Percentiles rank a stretch among this genome's conserved stretches.
These are phyloP conservation scores for Pleurotus pulmonarius DNA, from an alignment of 768 basidiomycete genomes.

Conservation along the genomic window DNA sequence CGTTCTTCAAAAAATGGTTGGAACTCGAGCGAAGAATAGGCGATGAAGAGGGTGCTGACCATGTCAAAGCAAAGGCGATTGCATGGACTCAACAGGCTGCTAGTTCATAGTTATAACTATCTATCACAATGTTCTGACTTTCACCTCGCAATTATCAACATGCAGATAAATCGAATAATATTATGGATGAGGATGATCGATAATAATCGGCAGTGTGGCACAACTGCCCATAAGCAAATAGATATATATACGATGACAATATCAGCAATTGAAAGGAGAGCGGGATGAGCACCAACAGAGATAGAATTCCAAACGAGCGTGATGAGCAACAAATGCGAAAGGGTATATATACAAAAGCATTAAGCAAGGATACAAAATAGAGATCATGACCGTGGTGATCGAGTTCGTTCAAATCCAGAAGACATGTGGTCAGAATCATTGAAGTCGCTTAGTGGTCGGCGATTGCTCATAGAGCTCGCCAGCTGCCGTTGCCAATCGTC, in stretches of 20 bases:
- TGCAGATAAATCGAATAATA: constrained; percentile 12
- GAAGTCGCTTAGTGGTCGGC: constrained; percentile 69
- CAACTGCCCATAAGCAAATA: constrained; percentile 23
- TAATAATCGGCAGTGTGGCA: constrained; percentile 21
- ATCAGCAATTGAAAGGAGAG: constrained; percentile 24
- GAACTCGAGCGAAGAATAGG: constrained; percentile 83
- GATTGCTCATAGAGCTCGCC: constrained; percentile 72
- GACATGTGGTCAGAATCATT: constrained; percentile 49
- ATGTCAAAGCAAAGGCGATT: constrained; percentile 84
- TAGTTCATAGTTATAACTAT: constrained; percentile 31
- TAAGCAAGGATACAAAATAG: constrained; percentile 27
- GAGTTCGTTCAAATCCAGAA: constrained; percentile 46
- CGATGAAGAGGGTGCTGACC: constrained; percentile 75
- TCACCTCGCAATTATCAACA: constrained; percentile 20
- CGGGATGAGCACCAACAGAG: constrained; percentile 27
- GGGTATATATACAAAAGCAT: constrained; percentile 50
- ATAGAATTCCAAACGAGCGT: constrained; percentile 56
- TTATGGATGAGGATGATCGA: constrained; percentile 13
- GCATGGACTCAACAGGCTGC: constrained; percentile 80
- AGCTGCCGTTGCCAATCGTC: constrained; percentile 87
- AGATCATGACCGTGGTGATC: constrained; percentile 49
- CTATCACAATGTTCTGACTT: constrained; percentile 1
- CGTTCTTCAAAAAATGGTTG: constrained; percentile 98
- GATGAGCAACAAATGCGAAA: constrained; percentile 33
- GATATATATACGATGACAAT: constrained; percentile 30